Evolutionary conservation across 208 protist species (phyloP).

Genomic region (Trypanosomatidae sp.): DNA sequence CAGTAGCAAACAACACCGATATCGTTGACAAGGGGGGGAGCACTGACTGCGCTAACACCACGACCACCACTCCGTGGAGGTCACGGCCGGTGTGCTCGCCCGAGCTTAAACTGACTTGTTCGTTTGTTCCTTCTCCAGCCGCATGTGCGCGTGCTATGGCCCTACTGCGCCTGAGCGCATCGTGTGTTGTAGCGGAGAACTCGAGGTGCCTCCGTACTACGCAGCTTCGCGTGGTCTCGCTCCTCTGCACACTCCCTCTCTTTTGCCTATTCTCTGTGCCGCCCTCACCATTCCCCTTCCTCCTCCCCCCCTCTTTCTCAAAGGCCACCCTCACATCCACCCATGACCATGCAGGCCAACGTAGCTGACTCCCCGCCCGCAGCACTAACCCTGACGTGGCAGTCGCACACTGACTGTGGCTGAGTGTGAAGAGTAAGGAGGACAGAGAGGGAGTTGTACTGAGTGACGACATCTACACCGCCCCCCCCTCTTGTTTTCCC

Average conservation of each 20-base stretch:
- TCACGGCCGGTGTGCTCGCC: background rate
- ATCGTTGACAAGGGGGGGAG: background rate
- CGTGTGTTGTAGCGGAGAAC: background rate
- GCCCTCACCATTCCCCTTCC: background rate
- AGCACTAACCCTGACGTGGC: background rate
- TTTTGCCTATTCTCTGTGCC: background rate
- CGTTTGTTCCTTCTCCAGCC: background rate
- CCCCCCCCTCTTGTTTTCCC: background rate
- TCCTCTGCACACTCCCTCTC: too few species aligned
- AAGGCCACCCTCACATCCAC: background rate
- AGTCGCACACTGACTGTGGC: background rate
- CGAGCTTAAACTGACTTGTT: background rate
- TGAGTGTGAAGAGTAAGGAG: background rate
- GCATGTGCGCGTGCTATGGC: background rate
- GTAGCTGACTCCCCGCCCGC: background rate
- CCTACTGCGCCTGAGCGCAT: background rate
- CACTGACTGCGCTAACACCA: background rate
- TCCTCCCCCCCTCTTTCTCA: background rate
- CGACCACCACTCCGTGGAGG: background rate
- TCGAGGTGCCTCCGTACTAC: background rate
- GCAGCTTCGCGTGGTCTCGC: background rate
- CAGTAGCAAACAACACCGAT: background rate
- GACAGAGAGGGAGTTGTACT: background rate
- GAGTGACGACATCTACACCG: background rate
- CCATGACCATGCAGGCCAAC: background rate